Evolutionary conservation across 345 rosid genomes (phyloP).

Genomic region (Leavenworthia alabamica): DNA sequence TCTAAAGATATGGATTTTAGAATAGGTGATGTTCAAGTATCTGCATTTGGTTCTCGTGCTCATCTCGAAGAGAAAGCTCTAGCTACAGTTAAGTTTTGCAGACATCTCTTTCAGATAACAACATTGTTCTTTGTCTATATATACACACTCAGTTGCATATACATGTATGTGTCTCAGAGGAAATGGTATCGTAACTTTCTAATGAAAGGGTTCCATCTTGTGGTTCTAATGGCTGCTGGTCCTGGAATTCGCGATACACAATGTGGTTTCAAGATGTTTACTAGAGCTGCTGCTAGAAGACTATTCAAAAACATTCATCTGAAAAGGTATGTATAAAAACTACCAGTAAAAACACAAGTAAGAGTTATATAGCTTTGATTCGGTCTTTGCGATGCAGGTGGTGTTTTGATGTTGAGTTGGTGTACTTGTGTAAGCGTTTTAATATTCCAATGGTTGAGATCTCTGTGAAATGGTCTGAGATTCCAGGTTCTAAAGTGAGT

Average conservation of each 20-base stretch:
- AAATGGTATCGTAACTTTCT: constrained; percentile 95
- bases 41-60: constrained; percentile 96
- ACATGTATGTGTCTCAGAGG: constrained; percentile 51
- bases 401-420: constrained; percentile 97
- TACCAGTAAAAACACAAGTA: background rate
- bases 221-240: constrained; percentile 81
- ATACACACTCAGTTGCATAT: background rate
- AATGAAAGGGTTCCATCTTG: constrained; percentile 97
- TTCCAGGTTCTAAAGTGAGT: constrained; percentile 95
- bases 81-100: constrained; percentile 65
- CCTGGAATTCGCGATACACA: constrained; percentile 97
- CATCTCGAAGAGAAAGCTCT: constrained; percentile 95
- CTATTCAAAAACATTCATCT: constrained; percentile 79
- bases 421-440: constrained; percentile 79
- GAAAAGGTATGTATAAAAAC: constrained; percentile 53
- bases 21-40: constrained; percentile 67
- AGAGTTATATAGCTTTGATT: background rate
- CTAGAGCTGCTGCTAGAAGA: constrained; percentile 93
- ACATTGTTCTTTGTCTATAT: background rate
- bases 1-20: constrained; percentile 35
- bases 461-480: constrained; percentile 92
- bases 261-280: constrained; percentile 99
- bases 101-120: background rate
- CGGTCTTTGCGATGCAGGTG: constrained; percentile 54
- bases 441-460: constrained; percentile 68